Evolutionary conservation across 768 basidiomycete genomes (phyloP), one percentile per base, ranked within the genome.

Genomic region (Krasilnikovozyma curviuscula): DNA sequence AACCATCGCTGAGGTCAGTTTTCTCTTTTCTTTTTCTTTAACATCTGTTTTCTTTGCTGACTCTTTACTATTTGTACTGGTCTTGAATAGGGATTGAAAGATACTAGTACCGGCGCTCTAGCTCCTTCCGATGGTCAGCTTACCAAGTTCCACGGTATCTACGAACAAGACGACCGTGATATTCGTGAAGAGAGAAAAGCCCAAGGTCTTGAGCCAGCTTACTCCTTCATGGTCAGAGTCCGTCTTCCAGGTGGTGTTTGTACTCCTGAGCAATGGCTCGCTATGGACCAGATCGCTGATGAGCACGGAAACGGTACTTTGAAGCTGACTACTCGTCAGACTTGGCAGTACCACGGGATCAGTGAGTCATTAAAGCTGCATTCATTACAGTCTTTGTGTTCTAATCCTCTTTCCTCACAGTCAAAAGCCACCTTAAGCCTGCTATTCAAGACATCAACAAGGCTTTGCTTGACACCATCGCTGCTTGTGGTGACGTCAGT

Each of bases 331-430:
- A 98, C 93, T 29, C 73, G 93, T 53, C 78, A 86, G 64, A 98
- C 93, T 9, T 98, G 97, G 79, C 93, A 98, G 67, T 97, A 93
- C 73, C 93, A 98, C 65, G 93, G 93, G 48, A 83, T 98, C 57
- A 85, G 45, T 46, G 25, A 21, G 45, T 46, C 2, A 16, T 12
- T 18, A 3, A 25, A 46, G 35, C 18, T 13, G 5, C 32, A 23
- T 30, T 16, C 5, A 19, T 31, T 46, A 37, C 28, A 24, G 3
- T 2, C 5, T 27, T 31, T 14, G 5, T 27, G 24, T 37, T 27
- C 28, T 37, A 18, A 7, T 46, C 14, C 6, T 21, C 30, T 46
- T 10, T 37, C 9, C 16, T 29, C 16, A 9, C 23, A 46, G 45
- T 98, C 70, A 98, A 98, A 71, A 74, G 74, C 54, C 86, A 98